Percentiles rank a stretch among this genome's conserved stretches.
Conservation (phyloP, 2,329 filamentous ascomycete species). For the Magnaporthales sp. region DNA sequence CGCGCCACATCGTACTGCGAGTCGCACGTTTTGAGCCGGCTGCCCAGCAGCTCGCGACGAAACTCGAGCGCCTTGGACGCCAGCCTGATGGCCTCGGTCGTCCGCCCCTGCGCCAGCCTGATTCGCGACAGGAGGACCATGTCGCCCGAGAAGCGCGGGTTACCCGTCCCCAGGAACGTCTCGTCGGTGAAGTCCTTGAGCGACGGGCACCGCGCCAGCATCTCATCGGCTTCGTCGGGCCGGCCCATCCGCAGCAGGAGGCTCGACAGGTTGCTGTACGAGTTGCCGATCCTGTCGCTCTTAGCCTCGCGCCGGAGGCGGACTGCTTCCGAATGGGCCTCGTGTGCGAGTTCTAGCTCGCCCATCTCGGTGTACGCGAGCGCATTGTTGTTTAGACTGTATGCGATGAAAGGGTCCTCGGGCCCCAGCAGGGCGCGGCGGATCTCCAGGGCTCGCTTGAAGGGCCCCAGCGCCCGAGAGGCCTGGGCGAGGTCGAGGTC, state of each 20-base stretch:
- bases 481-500: conserved; percentile 19
- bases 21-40: conserved; percentile 16
- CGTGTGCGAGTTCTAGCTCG: conserved; percentile 18
- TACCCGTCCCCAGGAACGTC: conserved; percentile 23
- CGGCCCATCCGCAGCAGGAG: conserved; percentile 23
- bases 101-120: conserved; percentile 12
- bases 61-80: conserved; percentile 16
- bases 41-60: conserved; percentile 15
- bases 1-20: conserved; percentile 16
- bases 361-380: conserved; percentile 23
- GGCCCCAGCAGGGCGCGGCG: conserved; percentile 12
- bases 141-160: conserved; percentile 17
- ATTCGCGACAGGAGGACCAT: conserved; percentile 19
- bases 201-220: conserved; percentile 21
- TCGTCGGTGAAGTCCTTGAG: conserved; percentile 26
- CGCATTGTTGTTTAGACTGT: conserved; percentile 21
- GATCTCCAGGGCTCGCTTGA: conserved; percentile 16
- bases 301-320: conserved; percentile 19
- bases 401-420: conserved; percentile 19
- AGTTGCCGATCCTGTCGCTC: conserved; percentile 25
- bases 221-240: conserved; percentile 24
- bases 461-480: conserved; percentile 14
- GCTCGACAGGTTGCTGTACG: conserved; percentile 27
- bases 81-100: conserved; percentile 13
- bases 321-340: conserved; percentile 20